Conservation (phyloP, 2,329 filamentous ascomycete genomes). For the Fonsecaea monophora region DNA sequence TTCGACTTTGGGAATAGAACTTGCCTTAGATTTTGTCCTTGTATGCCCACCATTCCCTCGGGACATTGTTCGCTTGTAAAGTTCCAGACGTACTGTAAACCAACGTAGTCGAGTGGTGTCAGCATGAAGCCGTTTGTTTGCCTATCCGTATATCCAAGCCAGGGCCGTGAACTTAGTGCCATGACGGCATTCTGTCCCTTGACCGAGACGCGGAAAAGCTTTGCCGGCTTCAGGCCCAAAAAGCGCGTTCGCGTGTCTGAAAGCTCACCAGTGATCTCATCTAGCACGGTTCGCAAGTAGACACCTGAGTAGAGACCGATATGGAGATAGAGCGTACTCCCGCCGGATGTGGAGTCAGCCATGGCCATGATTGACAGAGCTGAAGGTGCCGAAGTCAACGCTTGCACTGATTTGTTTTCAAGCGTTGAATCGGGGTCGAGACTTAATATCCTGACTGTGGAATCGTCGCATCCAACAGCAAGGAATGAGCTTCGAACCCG, state of each 20-base stretch:
- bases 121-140: conserved; percentile 88
- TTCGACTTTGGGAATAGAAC: conserved; percentile 40
- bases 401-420: conserved; percentile 93
- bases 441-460: conserved; percentile 90
- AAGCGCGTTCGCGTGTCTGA: conserved; percentile 95
- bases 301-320: conserved; percentile 96
- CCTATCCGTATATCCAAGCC: conserved; percentile 91
- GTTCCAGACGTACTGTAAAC: conserved; percentile 92
- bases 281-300: conserved; percentile 91
- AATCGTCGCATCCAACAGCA: conserved; percentile 95
- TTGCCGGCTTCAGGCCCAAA: conserved; percentile 86
- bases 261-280: conserved; percentile 93
- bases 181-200: conserved; percentile 84
- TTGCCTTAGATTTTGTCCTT: conserved; percentile 83
- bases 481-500: conserved; percentile 88
- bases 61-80: conserved; percentile 94
- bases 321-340: conserved; percentile 88
- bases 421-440: conserved; percentile 88
- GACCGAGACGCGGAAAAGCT: conserved; percentile 88
- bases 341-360: conserved; percentile 89
- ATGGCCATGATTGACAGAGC: conserved; percentile 91
- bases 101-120: conserved; percentile 86
- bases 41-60: conserved; percentile 92
- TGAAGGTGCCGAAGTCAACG: conserved; percentile 86
- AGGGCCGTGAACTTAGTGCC: conserved; percentile 90